Evolutionary conservation across 257 asterid species (phyloP).

Genomic region (Ilex aquifolium): DNA sequence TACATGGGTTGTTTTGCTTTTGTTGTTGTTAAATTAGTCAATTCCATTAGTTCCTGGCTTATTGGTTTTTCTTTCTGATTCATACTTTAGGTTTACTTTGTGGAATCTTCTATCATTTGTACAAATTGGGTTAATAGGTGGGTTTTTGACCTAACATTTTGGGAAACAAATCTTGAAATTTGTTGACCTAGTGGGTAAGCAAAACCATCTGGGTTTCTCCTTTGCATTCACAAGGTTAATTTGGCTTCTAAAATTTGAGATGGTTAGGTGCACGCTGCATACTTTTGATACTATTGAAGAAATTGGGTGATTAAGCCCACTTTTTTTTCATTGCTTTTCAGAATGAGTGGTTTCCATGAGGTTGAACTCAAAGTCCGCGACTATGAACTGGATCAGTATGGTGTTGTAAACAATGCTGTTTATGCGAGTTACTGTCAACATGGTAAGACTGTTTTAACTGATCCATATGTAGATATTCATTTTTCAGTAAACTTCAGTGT

Average conservation of each 20-base stretch:
- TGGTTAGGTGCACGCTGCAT: not conserved
- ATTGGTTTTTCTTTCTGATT: no score
- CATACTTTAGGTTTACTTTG: not conserved
- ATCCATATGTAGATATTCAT: no score
- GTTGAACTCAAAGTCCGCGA: conserved; percentile 83
- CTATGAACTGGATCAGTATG: conserved; percentile 90
- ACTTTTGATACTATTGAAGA: not conserved
- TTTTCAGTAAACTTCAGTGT: no score
- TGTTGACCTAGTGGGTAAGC: not conserved
- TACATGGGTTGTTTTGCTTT: no score
- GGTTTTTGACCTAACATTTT: no score
- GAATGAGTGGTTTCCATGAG: conserved; percentile 64
- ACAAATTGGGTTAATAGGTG: not conserved
- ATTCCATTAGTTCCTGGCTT: no score
- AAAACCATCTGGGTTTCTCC: not conserved
- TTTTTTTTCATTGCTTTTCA: conserved; percentile 20
- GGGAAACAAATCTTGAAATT: no score
- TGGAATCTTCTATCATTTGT: not conserved
- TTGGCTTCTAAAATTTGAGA: no score
- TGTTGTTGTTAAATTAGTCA: no score
- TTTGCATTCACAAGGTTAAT: not conserved
- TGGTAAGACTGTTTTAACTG: conserved; percentile 41
- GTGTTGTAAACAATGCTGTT: conserved; percentile 83
- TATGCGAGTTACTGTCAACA: conserved; percentile 92
- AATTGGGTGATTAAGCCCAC: not conserved